Base-by-base conservation (phyloP, 306 rosid genomes). In the Sechiopsis laciniata region DNA sequence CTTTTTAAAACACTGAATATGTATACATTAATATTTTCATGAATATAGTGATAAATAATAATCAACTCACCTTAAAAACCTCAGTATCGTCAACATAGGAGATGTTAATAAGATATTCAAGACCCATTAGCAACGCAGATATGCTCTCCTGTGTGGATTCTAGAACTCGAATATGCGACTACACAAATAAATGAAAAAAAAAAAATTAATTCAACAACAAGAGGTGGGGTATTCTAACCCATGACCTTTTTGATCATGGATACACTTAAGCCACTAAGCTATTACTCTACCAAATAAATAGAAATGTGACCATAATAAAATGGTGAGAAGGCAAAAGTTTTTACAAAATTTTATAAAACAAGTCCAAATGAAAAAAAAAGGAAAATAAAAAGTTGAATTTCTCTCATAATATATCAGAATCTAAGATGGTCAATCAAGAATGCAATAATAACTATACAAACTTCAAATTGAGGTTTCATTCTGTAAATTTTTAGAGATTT, bases 61-160 rank as follows among this genome's bases (percentile, higher is more conserved):
- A 51, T 15, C 22, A 69, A 11, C 57, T 63, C 79, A 90, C 99
- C 99, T 95, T 95, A 65, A 95, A 95, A 73, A 95, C 99, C 80
- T 95, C 99, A 0, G 96, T 95, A 78, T 95, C 99, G 42, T 91
- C 99, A 45, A 95, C 99, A 55, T 88, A 95, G 24, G 99, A 95
- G 72, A 95, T 95, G 88, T 84, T 91, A 71, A 87, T 88, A 59
- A 95, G 91, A 85, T 95, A 95, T 85, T 95, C 97, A 66, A 95
- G 96, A 74, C 99, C 99, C 91, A 84, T 35, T 7, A 91, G 83
- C 87, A 95, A 84, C 26, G 84, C 82, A 73, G 90, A 64, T 77
- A 85, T 81, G 71, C 86, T 95, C 79, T 95, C 99, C 77, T 81
- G 95, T 40, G 91, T 81, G 69, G 85, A 74, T 80, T 95, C 99